phyloP scores from a whole-genome alignment of 1,139 yeast genomes.

The Pneumocystis wakefieldiae region DNA sequence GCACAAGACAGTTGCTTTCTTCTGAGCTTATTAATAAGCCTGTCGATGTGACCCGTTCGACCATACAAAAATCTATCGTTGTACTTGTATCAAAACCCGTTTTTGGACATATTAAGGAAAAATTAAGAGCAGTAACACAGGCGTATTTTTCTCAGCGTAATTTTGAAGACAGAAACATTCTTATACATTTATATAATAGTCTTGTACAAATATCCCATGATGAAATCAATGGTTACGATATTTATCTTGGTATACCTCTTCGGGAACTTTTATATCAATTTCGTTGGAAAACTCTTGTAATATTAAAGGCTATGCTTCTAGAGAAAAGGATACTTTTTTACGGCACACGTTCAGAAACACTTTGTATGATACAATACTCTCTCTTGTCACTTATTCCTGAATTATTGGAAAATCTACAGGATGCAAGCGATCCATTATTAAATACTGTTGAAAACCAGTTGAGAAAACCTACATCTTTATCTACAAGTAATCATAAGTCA shows the following conservation, averaged over 20 bases:
- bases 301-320: conserved; percentile 61
- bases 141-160: conserved; percentile 72
- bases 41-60: conserved; percentile 65
- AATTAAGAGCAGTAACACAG: conserved; percentile 74
- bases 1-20: conserved; percentile 69
- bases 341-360: conserved; percentile 67
- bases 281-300: conserved; percentile 43
- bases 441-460: conserved; percentile 41
- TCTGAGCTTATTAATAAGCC: conserved; percentile 44
- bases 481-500: conserved; percentile 63
- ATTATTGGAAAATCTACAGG: conserved; percentile 57
- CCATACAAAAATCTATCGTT: conserved; percentile 83
- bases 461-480: conserved; percentile 50
- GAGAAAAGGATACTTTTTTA: conserved; percentile 49
- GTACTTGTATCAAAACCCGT: conserved; percentile 79
- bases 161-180: conserved; percentile 52
- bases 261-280: conserved; percentile 50
- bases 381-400: conserved; percentile 23
- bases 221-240: conserved; percentile 36
- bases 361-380: conserved; percentile 56
- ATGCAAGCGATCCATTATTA: conserved; percentile 66
- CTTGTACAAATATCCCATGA: conserved; percentile 34
- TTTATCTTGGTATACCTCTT: conserved; percentile 61
- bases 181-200: conserved; percentile 61
- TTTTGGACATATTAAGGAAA: conserved; percentile 71